Evolutionary conservation across 176 grass and related monocot genomes (phyloP).

Genomic region (Eragrostis nindensis): DNA sequence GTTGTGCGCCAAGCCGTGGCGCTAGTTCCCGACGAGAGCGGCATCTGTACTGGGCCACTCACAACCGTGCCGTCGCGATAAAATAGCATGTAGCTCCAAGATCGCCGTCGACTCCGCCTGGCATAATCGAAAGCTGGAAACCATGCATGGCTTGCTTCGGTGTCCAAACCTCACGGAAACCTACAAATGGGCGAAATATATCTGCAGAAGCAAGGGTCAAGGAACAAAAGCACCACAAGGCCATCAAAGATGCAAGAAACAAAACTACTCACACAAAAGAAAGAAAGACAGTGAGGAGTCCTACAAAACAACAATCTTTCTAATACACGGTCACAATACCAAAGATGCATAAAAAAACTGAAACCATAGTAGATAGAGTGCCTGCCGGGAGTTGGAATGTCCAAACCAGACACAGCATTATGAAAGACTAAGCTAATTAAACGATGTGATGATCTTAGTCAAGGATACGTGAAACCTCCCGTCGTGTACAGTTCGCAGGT

Average conservation of each 20-base stretch:
- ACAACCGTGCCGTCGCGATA: too few species aligned
- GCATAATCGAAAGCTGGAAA: too few species aligned
- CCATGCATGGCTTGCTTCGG: too few species aligned
- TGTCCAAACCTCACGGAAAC: conserved; percentile 99
- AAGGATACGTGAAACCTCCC: conserved; percentile 99
- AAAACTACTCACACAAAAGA: too few species aligned
- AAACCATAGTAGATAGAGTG: not conserved
- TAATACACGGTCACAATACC: not conserved
- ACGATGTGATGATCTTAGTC: not conserved
- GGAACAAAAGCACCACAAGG: conserved; percentile 40
- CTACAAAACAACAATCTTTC: not conserved
- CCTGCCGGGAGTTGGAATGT: not conserved
- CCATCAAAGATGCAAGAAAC: not conserved
- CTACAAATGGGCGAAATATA: conserved; percentile 99
- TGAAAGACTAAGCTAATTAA: not conserved
- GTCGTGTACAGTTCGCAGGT: conserved; percentile 86
- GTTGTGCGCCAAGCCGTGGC: too few species aligned
- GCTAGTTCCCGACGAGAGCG: too few species aligned
- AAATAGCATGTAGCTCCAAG: too few species aligned
- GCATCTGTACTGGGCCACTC: too few species aligned
- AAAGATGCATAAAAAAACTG: not conserved
- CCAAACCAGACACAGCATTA: not conserved
- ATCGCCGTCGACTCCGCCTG: too few species aligned
- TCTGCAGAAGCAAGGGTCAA: conserved; percentile 59
- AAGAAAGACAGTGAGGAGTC: not conserved